A percentile compares a stretch with the other conserved stretches of the same genome.
Evolutionary conservation across 2,329 filamentous ascomycete species (phyloP).

Genomic region (Phoma sp.): DNA sequence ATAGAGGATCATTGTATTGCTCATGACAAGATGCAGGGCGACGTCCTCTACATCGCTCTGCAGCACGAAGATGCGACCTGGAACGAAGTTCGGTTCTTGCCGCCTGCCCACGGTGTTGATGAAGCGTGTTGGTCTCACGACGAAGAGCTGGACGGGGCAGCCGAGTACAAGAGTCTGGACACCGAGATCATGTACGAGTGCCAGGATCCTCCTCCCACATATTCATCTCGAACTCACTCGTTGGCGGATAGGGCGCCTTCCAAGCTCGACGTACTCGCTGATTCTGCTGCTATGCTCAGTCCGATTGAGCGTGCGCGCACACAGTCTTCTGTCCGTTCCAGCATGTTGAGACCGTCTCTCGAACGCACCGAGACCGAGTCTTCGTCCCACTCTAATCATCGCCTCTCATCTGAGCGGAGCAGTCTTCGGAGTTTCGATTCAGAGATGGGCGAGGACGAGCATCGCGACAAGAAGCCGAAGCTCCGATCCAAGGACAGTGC

Average conservation of each 20-base stretch:
- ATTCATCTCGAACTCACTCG: conserved; percentile 51
- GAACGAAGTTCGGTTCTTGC: conserved; percentile 49
- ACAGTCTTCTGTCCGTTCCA: conserved; percentile 15
- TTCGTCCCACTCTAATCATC: conserved; percentile 27
- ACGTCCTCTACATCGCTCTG: conserved; percentile 50
- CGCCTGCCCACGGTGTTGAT: conserved; percentile 39
- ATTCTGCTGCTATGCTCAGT: conserved; percentile 46
- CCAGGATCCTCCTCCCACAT: conserved; percentile 51
- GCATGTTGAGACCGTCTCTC: conserved; percentile 15
- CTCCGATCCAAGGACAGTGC: conserved; percentile 46
- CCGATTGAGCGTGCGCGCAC: conserved; percentile 41
- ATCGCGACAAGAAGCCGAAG: conserved; percentile 51
- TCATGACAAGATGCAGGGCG: conserved; percentile 51
- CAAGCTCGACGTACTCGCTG: conserved; percentile 47
- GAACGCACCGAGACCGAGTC: conserved; percentile 12
- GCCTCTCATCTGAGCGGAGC: conserved; percentile 44
- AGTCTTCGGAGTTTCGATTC: conserved; percentile 48
- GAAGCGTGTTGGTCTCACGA: conserved; percentile 50
- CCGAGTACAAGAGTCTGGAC: conserved; percentile 47
- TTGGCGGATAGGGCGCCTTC: conserved; percentile 46
- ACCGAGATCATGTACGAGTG: conserved; percentile 53
- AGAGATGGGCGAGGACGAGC: conserved; percentile 47
- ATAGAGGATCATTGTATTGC: conserved; percentile 51
- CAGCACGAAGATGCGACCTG: conserved; percentile 50
- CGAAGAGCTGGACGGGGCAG: conserved; percentile 47